phyloP scores from a whole-genome alignment of 805 yeast species.

The Ogataea angusta region DNA sequence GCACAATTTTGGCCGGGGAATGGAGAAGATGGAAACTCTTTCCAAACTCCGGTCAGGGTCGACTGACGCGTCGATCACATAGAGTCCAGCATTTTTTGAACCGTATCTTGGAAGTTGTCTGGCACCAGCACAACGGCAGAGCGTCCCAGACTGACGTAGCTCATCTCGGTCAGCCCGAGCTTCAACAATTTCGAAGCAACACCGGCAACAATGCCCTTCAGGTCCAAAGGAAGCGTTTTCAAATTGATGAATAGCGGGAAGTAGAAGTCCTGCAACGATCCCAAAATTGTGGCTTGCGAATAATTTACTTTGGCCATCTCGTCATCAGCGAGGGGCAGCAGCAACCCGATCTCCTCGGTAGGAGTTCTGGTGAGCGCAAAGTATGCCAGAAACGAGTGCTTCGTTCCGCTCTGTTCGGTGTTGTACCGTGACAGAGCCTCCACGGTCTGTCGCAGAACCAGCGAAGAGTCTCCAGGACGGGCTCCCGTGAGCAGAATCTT shows the following conservation, averaged over 20 bases:
- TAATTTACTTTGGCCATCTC: slow-evolving; percentile 39
- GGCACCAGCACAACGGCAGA: slow-evolving; percentile 61
- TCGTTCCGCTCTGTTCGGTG: slow-evolving; percentile 12
- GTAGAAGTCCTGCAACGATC: slow-evolving; percentile 54
- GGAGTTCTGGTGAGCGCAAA: slow-evolving; percentile 55
- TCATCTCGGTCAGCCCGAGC: slow-evolving; percentile 43
- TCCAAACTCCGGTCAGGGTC: slow-evolving; percentile 4
- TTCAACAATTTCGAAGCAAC: slow-evolving; percentile 48
- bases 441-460: slow-evolving; percentile 42
- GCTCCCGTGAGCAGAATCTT: slow-evolving; percentile 57
- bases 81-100: slow-evolving; percentile 13
- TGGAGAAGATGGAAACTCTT: slow-evolving; percentile 2
- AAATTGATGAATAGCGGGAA: slow-evolving; percentile 58
- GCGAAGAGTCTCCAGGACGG: slow-evolving; percentile 44
- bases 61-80: slow-evolving; percentile 5
- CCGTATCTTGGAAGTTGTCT: slow-evolving; percentile 34
- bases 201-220: slow-evolving; percentile 67
- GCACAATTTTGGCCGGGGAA: neutral
- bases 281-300: slow-evolving; percentile 42
- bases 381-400: slow-evolving; percentile 36
- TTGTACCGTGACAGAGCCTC: slow-evolving; percentile 29
- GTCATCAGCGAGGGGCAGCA: slow-evolving; percentile 41
- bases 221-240: slow-evolving; percentile 50
- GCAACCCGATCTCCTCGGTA: slow-evolving; percentile 45
- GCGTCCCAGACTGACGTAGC: slow-evolving; percentile 57